A percentile compares a stretch with the other conserved stretches of the same genome.
Evolutionary conservation across 2,329 filamentous ascomycete genomes (phyloP).

Genomic region (Dendryphion nanum): DNA sequence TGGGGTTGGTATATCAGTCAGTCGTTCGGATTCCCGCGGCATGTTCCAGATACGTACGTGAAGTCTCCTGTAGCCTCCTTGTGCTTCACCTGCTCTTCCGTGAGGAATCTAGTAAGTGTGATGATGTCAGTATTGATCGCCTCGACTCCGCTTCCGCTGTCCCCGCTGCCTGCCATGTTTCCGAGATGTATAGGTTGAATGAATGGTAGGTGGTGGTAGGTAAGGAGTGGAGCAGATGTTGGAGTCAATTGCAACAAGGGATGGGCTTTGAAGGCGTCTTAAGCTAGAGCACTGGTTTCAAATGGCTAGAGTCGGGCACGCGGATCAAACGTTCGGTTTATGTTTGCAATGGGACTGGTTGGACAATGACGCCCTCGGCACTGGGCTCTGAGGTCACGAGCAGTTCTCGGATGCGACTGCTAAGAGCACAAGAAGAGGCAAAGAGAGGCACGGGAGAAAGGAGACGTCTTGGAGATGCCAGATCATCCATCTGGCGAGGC

Average conservation of each 20-base stretch:
- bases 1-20: constrained; percentile 4
- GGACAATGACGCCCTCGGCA: constrained; percentile 34
- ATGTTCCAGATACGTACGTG: constrained; percentile 63
- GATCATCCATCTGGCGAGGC: no score
- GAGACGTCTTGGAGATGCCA: constrained; percentile 1
- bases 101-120: constrained; percentile 92
- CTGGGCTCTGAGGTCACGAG: constrained; percentile 23
- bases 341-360: constrained; percentile 27
- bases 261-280: constrained; percentile 15
- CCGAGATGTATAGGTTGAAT: constrained; percentile 27
- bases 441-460: constrained; percentile 1
- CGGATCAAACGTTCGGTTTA: constrained; percentile 34
- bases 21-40: background rate
- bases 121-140: constrained; percentile 95
- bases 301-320: constrained; percentile 40
- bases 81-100: constrained; percentile 91
- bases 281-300: constrained; percentile 28
- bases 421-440: constrained; percentile 4
- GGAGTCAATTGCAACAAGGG: constrained; percentile 13
- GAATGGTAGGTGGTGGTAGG: constrained; percentile 5
- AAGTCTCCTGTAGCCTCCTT: constrained; percentile 97
- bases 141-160: constrained; percentile 58
- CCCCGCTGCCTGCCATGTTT: constrained; percentile 43
- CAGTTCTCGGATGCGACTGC: constrained; percentile 9
- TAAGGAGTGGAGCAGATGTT: constrained; percentile 4